These are phyloP conservation scores for Calcarisporium arbuscula DNA, from an alignment of 2,329 filamentous ascomycete genomes.

Conservation along the genomic window DNA sequence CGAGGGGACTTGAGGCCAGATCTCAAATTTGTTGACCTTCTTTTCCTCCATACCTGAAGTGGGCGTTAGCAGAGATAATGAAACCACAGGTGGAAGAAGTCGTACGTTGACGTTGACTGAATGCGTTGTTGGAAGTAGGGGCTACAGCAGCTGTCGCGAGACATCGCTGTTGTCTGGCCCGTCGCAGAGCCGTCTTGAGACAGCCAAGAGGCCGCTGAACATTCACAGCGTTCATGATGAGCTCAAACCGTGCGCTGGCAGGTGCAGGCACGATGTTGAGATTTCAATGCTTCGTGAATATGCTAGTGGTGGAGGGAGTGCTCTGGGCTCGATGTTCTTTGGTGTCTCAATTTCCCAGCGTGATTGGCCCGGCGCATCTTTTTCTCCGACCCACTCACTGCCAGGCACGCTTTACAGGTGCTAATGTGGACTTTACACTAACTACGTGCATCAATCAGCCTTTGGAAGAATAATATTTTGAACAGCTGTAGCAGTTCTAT, in stretches of 20 bases:
- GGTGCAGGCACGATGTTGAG: too few relatives aligned
- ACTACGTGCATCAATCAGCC: too few relatives aligned
- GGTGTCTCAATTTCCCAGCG: slow-evolving; percentile 14
- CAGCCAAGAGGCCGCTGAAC: slow-evolving; percentile 63
- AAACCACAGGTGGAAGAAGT: neutral
- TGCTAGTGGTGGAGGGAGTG: too few relatives aligned
- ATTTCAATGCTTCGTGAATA: too few relatives aligned
- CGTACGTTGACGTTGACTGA: slow-evolving; percentile 30
- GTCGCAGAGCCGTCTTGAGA: slow-evolving; percentile 59
- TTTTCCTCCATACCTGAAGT: slow-evolving; percentile 25
- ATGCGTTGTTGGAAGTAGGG: slow-evolving; percentile 17
- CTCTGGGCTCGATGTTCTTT: slow-evolving; percentile 9
- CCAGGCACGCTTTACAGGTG: slow-evolving; percentile 2
- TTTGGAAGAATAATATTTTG: too few relatives aligned
- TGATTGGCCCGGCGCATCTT: slow-evolving; percentile 31
- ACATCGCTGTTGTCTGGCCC: slow-evolving; percentile 45
- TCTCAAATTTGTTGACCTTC: slow-evolving; percentile 37
- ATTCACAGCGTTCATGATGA: slow-evolving; percentile 54
- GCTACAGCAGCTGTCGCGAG: slow-evolving; percentile 36
- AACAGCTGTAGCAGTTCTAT: too few relatives aligned
- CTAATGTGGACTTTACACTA: too few relatives aligned
- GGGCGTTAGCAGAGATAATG: slow-evolving; percentile 9
- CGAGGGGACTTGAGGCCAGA: slow-evolving; percentile 52
- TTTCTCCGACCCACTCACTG: slow-evolving; percentile 22
- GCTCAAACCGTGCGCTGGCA: slow-evolving; percentile 10